Evolutionary conservation across 2,329 filamentous ascomycete genomes (phyloP).

Genomic region (Cryoendolithus antarcticus): DNA sequence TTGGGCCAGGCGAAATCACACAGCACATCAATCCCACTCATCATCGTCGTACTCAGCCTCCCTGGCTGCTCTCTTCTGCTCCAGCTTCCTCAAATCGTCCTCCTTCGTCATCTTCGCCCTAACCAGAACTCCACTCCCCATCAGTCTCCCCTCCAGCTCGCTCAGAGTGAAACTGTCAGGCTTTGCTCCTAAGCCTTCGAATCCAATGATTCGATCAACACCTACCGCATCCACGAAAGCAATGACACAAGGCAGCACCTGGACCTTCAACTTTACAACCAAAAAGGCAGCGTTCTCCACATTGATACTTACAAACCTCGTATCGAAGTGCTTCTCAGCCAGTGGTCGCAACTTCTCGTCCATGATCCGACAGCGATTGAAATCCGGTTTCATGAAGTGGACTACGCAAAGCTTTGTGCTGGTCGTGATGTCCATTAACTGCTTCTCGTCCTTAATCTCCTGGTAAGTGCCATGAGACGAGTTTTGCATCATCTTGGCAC

Average conservation of each 20-base stretch:
- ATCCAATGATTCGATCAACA: slow-evolving; percentile 46
- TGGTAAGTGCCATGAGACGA: slow-evolving; percentile 36
- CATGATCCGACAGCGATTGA: slow-evolving; percentile 50
- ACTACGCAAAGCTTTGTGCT: slow-evolving; percentile 45
- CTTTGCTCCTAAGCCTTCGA: slow-evolving; percentile 44
- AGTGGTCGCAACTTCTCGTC: slow-evolving; percentile 44
- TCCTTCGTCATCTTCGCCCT: slow-evolving; percentile 40
- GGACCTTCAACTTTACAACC: slow-evolving; percentile 44
- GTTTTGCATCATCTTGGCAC: slow-evolving; percentile 36
- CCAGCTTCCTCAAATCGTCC: slow-evolving; percentile 24
- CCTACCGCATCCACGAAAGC: slow-evolving; percentile 44
- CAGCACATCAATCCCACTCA: too few species aligned
- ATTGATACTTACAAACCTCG: slow-evolving; percentile 45
- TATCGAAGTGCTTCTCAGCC: slow-evolving; percentile 46
- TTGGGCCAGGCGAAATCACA: too few species aligned
- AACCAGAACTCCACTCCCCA: slow-evolving; percentile 39
- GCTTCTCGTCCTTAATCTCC: slow-evolving; percentile 46
- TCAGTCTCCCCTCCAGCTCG: slow-evolving; percentile 41
- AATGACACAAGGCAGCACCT: slow-evolving; percentile 47
- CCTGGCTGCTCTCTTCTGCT: slow-evolving; percentile 21
- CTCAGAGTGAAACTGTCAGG: slow-evolving; percentile 42
- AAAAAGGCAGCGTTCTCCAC: slow-evolving; percentile 49
- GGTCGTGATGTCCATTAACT: slow-evolving; percentile 48
- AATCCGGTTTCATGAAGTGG: slow-evolving; percentile 54
- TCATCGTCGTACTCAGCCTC: slow-evolving; percentile 34